These are phyloP conservation scores for Theobroma grandiflorum DNA, from an alignment of 441 rosid genomes.

Conservation along the genomic window DNA sequence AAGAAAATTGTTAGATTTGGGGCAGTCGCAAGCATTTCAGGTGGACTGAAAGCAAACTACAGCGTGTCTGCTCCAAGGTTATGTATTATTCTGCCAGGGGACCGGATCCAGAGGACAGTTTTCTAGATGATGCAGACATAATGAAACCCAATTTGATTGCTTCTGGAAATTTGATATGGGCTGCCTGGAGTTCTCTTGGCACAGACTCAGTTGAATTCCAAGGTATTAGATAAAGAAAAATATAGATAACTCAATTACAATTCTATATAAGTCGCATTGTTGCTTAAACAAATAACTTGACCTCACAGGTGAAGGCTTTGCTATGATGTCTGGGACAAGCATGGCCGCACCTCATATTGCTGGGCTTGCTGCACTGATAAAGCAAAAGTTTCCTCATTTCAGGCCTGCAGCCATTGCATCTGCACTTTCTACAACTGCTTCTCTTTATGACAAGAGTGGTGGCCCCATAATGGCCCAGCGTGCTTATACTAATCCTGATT, in stretches of 20 bases:
- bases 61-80: constrained; percentile 73
- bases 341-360: constrained; percentile 99
- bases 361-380: constrained; percentile 89
- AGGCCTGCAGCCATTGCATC: constrained; percentile 94
- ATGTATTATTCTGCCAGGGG: constrained; percentile 97
- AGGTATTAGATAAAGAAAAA: constrained; percentile 50
- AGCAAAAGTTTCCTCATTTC: constrained; percentile 77
- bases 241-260: constrained; percentile 3
- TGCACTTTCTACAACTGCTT: constrained; percentile 86
- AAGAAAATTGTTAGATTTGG: constrained; percentile 65
- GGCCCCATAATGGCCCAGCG: constrained; percentile 94
- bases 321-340: constrained; percentile 98
- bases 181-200: constrained; percentile 94
- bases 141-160: constrained; percentile 92
- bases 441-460: constrained; percentile 65
- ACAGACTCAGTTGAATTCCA: constrained; percentile 85
- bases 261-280: not conserved
- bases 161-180: constrained; percentile 95
- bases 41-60: constrained; percentile 84
- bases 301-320: constrained; percentile 83
- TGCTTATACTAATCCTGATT: constrained; percentile 82
- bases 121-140: constrained; percentile 74
- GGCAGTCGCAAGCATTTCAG: constrained; percentile 74
- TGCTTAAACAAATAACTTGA: constrained; percentile 21
- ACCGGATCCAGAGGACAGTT: constrained; percentile 90